phyloP scores from a whole-genome alignment of 371 early-diverging fungal species.

The Dinochytrium kinnereticum region DNA sequence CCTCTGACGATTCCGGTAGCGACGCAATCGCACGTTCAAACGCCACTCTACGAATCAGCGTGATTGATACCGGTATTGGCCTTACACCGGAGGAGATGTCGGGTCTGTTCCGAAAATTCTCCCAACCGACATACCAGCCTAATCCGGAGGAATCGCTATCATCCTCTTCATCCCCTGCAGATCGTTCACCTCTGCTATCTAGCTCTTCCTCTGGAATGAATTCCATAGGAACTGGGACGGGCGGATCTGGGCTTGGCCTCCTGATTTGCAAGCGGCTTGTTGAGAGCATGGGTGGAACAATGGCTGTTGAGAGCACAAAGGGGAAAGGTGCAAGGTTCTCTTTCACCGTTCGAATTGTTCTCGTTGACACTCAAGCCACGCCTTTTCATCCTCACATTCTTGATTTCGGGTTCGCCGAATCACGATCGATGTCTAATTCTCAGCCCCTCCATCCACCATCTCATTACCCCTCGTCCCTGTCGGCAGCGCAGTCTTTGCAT shows the following conservation, averaged over 20 bases:
- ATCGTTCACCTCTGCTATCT: not conserved
- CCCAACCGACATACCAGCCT: constrained; percentile 46
- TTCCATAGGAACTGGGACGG: constrained; percentile 21
- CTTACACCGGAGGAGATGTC: constrained; percentile 56
- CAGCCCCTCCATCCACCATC: no score
- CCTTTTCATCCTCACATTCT: no score
- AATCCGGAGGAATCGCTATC: not conserved
- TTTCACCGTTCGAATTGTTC: constrained; percentile 10
- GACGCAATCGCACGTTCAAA: not conserved
- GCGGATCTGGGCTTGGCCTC: constrained; percentile 65
- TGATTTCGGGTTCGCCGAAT: no score
- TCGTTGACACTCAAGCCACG: not conserved
- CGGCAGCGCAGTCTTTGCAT: no score
- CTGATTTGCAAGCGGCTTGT: constrained; percentile 63
- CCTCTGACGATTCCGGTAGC: not conserved
- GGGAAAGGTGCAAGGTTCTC: constrained; percentile 61
- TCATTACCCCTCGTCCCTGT: no score
- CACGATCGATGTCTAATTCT: no score
- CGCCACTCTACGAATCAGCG: constrained; percentile 52
- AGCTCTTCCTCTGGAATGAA: not conserved
- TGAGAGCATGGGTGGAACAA: constrained; percentile 63
- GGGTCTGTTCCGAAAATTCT: constrained; percentile 63
- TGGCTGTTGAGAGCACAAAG: constrained; percentile 60
- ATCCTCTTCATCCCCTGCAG: not conserved
- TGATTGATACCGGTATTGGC: constrained; percentile 69